Conservation (phyloP, 306 rosid species). For the Quercus rubra region DNA sequence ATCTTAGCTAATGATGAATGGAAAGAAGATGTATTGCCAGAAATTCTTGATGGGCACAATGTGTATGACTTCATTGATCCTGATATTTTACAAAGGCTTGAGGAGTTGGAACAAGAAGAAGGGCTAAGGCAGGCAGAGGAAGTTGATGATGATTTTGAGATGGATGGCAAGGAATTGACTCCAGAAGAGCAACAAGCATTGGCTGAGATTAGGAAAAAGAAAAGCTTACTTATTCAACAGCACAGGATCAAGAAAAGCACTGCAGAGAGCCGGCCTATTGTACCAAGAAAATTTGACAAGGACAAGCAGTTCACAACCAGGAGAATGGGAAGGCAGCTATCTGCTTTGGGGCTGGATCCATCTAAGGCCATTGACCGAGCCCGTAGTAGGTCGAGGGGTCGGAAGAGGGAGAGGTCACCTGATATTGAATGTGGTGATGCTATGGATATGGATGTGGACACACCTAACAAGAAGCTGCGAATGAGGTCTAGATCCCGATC, state of each 20-base stretch:
- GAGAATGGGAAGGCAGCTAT: constrained; percentile 87
- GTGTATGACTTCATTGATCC: constrained; percentile 82
- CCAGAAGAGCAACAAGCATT: constrained; percentile 63
- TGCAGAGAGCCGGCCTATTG: constrained; percentile 76
- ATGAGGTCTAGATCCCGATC: constrained; percentile 46
- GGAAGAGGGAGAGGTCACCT: constrained; percentile 70
- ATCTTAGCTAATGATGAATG: constrained; percentile 76
- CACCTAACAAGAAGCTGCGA: constrained; percentile 67
- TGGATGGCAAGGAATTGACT: constrained; percentile 57
- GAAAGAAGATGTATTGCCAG: constrained; percentile 85
- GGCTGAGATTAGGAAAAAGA: constrained; percentile 65
- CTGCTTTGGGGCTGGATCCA: constrained; percentile 63
- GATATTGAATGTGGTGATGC: constrained; percentile 37
- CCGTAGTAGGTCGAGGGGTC: constrained; percentile 71
- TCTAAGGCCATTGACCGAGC: constrained; percentile 57
- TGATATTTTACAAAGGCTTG: constrained; percentile 55
- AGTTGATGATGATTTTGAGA: constrained; percentile 59
- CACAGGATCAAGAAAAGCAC: constrained; percentile 88
- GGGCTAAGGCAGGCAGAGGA: constrained; percentile 53
- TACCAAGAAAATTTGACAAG: constrained; percentile 78
- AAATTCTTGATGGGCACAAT: constrained; percentile 88
- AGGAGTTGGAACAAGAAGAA: constrained; percentile 82
- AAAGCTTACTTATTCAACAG: constrained; percentile 58
- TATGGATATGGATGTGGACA: constrained; percentile 70
- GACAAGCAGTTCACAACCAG: constrained; percentile 52